A percentile compares a stretch with the other conserved stretches of the same genome.
Evolutionary conservation across 2,329 filamentous ascomycete species (phyloP).

Genomic region (Fusarium subtropicale): DNA sequence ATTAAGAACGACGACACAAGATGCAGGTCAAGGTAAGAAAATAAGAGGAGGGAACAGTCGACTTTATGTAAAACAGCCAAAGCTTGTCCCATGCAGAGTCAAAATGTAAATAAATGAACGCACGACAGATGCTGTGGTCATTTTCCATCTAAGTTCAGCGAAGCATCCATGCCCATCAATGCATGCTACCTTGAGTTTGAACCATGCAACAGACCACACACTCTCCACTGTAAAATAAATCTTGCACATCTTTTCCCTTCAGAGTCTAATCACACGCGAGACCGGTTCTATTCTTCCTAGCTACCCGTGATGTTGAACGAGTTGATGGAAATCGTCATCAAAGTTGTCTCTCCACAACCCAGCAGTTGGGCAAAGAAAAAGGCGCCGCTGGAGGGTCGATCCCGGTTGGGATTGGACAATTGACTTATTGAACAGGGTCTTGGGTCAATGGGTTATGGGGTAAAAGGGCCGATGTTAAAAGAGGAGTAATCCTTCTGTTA

Average conservation of each 20-base stretch:
- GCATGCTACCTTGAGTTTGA: not conserved
- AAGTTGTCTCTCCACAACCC: constrained; percentile 20
- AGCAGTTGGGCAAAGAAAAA: not conserved
- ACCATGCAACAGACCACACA: constrained; percentile 1
- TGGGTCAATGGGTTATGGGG: constrained; percentile 19
- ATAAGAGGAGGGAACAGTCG: not conserved
- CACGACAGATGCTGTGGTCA: constrained; percentile 11
- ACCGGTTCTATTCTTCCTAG: not conserved
- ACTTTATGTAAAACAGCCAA: constrained; percentile 17
- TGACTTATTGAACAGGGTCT: constrained; percentile 14
- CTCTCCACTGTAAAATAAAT: not conserved
- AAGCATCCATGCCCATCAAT: not conserved
- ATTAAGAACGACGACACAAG: constrained; percentile 1
- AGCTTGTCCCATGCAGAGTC: not conserved
- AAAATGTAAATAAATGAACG: constrained; percentile 4
- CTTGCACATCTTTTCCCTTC: constrained; percentile 25
- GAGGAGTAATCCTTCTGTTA: not conserved
- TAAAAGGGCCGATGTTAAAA: constrained; percentile 41
- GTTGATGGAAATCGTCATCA: constrained; percentile 20
- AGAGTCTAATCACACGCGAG: constrained; percentile 1
- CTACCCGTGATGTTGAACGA: not conserved
- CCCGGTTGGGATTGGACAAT: constrained; percentile 24
- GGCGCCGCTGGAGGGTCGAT: constrained; percentile 24
- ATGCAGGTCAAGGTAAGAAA: not conserved
- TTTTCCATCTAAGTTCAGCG: constrained; percentile 16